phyloP scores from a whole-genome alignment of 306 rosid genomes.

The Vigna radiata region DNA sequence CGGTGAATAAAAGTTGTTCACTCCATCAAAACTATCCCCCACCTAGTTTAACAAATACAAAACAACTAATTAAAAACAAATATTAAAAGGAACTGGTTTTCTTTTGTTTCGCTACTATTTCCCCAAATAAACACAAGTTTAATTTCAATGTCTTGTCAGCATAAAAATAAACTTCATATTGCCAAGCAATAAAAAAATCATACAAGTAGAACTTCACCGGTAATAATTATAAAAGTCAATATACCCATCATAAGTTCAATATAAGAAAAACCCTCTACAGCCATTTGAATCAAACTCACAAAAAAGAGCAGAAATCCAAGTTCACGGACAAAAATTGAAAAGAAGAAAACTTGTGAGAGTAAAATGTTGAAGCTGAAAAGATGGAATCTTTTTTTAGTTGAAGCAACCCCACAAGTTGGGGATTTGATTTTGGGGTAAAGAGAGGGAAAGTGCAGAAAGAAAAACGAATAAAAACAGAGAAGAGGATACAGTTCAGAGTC shows the following conservation, averaged over 20 bases:
- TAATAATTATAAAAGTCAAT: not conserved
- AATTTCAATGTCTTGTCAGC: not conserved
- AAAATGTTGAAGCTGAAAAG: not conserved
- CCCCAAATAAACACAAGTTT: constrained; percentile 1
- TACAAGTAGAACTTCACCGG: not conserved
- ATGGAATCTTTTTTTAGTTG: not conserved
- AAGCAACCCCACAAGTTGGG: constrained; percentile 13
- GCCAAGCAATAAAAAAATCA: not conserved
- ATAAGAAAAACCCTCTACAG: not conserved
- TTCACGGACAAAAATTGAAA: not conserved
- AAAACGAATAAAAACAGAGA: not conserved
- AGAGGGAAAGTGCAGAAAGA: constrained; percentile 6
- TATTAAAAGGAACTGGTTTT: not conserved
- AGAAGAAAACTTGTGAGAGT: not conserved
- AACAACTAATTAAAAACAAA: not conserved
- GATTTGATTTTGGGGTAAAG: not conserved
- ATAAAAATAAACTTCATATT: not conserved
- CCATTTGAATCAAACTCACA: not conserved
- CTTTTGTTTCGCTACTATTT: not conserved
- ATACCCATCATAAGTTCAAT: not conserved
- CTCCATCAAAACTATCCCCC: constrained; percentile 23
- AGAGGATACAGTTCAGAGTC: constrained; percentile 89
- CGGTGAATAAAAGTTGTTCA: not conserved
- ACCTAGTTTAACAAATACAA: constrained; percentile 15
- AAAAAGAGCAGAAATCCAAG: not conserved